These are phyloP conservation scores for Salix udensis DNA, from an alignment of 345 rosid species.

Conservation along the genomic window DNA sequence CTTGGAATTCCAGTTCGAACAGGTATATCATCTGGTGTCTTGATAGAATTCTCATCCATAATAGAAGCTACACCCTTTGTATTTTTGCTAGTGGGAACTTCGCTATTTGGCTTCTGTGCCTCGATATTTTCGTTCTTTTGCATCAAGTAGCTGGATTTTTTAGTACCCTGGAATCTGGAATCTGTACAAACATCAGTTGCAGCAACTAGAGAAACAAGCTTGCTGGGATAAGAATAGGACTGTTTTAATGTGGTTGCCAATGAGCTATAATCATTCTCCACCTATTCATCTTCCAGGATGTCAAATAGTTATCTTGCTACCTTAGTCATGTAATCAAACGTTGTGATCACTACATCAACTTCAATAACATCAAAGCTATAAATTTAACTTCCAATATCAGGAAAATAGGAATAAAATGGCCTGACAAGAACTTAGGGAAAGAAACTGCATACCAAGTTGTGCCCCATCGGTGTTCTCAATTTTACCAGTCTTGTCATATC, in stretches of 20 bases:
- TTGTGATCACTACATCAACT: slow-evolving; percentile 11
- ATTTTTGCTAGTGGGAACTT: too few species aligned
- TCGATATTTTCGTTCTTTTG: too few species aligned
- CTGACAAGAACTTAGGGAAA: not conserved
- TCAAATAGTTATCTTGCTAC: slow-evolving; percentile 8
- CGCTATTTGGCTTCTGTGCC: too few species aligned
- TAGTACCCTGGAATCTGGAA: too few species aligned
- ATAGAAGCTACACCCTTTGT: too few species aligned
- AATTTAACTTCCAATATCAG: not conserved
- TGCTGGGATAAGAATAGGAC: not conserved
- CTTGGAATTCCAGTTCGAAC: not conserved
- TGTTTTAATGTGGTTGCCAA: not conserved
- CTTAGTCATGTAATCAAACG: slow-evolving; percentile 7
- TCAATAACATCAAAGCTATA: not conserved
- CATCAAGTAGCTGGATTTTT: too few species aligned
- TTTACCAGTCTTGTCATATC: not conserved
- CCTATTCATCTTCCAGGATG: not conserved
- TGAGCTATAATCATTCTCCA: not conserved
- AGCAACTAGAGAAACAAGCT: too few species aligned
- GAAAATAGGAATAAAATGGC: not conserved
- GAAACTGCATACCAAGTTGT: slow-evolving; percentile 4
- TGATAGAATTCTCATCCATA: too few species aligned
- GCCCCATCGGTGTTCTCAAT: not conserved
- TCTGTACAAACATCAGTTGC: too few species aligned
- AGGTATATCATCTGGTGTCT: too few species aligned